Conservation (phyloP, 2,329 filamentous ascomycete genomes). For the Albifimbria verrucaria region DNA sequence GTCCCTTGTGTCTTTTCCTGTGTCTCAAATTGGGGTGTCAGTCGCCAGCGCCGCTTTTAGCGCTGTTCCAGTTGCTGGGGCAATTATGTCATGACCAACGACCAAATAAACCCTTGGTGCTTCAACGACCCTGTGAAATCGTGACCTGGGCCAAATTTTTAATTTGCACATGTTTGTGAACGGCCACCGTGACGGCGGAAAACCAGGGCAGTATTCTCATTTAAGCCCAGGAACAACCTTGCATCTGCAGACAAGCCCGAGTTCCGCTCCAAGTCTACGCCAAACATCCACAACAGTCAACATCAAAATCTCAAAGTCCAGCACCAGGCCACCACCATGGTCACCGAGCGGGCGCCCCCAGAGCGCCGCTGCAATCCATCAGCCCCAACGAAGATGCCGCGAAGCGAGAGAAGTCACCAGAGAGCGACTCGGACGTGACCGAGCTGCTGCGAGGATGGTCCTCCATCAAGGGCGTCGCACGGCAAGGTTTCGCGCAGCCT, state of each 20-base stretch:
- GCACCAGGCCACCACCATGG: constrained; percentile 32
- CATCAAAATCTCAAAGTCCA: background rate
- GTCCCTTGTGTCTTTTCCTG: constrained; percentile 16
- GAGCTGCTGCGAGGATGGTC: constrained; percentile 26
- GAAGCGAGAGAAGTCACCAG: constrained; percentile 23
- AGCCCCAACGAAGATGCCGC: constrained; percentile 24
- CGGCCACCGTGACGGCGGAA: constrained; percentile 11
- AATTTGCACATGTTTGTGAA: constrained; percentile 13
- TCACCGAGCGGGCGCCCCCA: constrained; percentile 45
- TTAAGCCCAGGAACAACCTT: constrained; percentile 28
- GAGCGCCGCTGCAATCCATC: constrained; percentile 38
- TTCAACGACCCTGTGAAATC: background rate
- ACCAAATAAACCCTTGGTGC: constrained; percentile 7
- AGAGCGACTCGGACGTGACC: constrained; percentile 31
- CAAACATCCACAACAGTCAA: background rate
- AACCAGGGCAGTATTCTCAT: constrained; percentile 28
- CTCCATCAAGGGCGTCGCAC: constrained; percentile 20
- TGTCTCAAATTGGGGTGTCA: background rate
- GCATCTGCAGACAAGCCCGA: constrained; percentile 17
- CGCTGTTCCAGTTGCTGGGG: constrained; percentile 21
- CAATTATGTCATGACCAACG: constrained; percentile 25
- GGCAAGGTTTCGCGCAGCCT: constrained; percentile 10
- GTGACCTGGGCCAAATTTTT: constrained; percentile 1
- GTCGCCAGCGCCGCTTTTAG: constrained; percentile 4
- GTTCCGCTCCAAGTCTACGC: constrained; percentile 10